Conservation (phyloP, 2,329 filamentous ascomycete species). For the Lachnellula hyalina region DNA sequence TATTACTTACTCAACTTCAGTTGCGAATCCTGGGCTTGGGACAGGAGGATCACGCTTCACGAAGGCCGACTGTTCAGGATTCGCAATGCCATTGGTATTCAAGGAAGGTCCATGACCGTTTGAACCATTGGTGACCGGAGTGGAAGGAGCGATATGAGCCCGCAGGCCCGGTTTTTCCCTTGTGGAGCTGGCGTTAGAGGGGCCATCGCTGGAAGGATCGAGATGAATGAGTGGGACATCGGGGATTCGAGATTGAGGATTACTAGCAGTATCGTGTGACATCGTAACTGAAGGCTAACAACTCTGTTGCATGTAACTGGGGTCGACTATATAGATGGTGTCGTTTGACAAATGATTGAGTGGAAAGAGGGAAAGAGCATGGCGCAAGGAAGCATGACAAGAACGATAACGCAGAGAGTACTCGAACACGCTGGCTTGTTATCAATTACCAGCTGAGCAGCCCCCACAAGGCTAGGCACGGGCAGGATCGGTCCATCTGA, state of each 20-base stretch:
- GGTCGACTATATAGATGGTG: background rate
- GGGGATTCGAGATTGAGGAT: background rate
- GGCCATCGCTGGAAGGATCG: background rate
- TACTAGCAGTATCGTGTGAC: background rate
- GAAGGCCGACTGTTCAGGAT: background rate
- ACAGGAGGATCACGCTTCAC: conserved; percentile 2
- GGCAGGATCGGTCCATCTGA: background rate
- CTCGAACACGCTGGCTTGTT: background rate
- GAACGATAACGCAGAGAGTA: background rate
- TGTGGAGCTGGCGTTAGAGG: background rate
- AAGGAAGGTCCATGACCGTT: background rate
- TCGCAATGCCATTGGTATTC: background rate
- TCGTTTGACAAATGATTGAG: background rate
- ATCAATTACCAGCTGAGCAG: background rate
- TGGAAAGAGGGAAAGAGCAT: background rate
- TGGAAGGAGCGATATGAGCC: background rate
- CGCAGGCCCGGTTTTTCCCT: background rate
- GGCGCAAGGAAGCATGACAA: background rate
- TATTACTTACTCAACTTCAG: conserved; percentile 1
- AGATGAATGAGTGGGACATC: background rate
- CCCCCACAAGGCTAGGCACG: background rate
- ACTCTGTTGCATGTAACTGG: background rate
- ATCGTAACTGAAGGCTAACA: background rate
- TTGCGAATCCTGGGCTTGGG: background rate
- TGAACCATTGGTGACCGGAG: background rate